Conservation (phyloP, 345 rosid genomes). For the Psidium guajava region DNA sequence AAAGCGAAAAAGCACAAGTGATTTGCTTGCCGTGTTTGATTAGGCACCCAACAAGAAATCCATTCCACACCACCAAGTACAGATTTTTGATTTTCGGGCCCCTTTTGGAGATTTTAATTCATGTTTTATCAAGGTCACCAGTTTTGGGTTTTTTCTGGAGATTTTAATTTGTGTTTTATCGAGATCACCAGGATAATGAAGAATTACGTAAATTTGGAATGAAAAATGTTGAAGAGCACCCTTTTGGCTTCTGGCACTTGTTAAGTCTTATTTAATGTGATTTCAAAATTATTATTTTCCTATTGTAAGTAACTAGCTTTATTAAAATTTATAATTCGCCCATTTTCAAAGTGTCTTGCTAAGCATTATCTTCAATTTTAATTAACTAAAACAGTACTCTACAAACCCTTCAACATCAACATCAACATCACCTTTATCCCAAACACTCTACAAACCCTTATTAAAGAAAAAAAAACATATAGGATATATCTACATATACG, state of each 20-base stretch:
- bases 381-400: not conserved
- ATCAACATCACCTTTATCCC: too few species aligned
- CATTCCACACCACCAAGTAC: not conserved
- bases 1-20: not conserved
- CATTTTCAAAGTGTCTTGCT: not conserved
- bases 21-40: not conserved
- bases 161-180: not conserved
- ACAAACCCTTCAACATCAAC: too few species aligned
- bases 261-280: not conserved
- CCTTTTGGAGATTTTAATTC: not conserved
- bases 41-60: not conserved
- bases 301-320: not conserved
- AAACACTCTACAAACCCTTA: not conserved
- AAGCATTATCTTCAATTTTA: not conserved
- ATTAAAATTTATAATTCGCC: not conserved
- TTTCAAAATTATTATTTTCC: not conserved
- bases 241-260: not conserved
- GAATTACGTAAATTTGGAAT: not conserved
- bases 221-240: not conserved
- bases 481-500: not conserved
- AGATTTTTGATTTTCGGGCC: not conserved
- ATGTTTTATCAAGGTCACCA: not conserved
- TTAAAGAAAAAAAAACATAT: not conserved
- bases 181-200: not conserved
- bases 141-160: not conserved